Percentiles rank a stretch among this genome's conserved stretches.
Conservation (phyloP, 495 filamentous ascomycete genomes). For the Letharia lupina region DNA sequence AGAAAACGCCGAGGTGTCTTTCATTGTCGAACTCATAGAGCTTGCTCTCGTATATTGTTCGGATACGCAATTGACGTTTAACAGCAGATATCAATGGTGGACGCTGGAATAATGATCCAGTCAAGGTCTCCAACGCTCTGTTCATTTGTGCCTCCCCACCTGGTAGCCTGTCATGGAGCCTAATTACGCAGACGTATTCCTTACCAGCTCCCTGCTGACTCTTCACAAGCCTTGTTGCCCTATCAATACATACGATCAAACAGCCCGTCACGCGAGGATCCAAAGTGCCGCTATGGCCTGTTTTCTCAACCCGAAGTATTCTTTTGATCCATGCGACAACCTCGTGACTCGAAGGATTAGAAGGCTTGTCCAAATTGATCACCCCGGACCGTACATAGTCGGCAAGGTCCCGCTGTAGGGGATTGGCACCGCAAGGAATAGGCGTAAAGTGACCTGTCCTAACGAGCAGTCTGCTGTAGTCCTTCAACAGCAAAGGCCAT, state of each 20-base stretch:
- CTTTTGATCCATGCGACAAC: too few species aligned
- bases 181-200: slow-evolving; percentile 76
- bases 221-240: slow-evolving; percentile 93
- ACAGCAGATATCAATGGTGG: slow-evolving; percentile 96
- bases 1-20: slow-evolving; percentile 94
- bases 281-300: slow-evolving; percentile 92
- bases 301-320: slow-evolving; percentile 67
- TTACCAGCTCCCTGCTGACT: slow-evolving; percentile 97
- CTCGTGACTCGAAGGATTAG: too few species aligned
- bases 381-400: too few species aligned
- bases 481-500: too few species aligned
- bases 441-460: too few species aligned
- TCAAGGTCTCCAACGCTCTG: slow-evolving; percentile 86
- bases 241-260: slow-evolving; percentile 90
- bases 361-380: too few species aligned
- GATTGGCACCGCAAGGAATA: too few species aligned
- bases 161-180: slow-evolving; percentile 84
- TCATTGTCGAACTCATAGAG: slow-evolving; percentile 97
- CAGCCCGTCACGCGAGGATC: slow-evolving; percentile 93
- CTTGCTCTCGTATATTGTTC: slow-evolving; percentile 93
- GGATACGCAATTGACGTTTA: slow-evolving; percentile 94
- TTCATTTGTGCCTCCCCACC: slow-evolving; percentile 85
- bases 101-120: slow-evolving; percentile 93
- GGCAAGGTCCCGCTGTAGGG: too few species aligned
- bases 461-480: too few species aligned